These are phyloP conservation scores for Papiliotrema terrestris DNA, from an alignment of 1,284 basidiomycete genomes.

Conservation along the genomic window DNA sequence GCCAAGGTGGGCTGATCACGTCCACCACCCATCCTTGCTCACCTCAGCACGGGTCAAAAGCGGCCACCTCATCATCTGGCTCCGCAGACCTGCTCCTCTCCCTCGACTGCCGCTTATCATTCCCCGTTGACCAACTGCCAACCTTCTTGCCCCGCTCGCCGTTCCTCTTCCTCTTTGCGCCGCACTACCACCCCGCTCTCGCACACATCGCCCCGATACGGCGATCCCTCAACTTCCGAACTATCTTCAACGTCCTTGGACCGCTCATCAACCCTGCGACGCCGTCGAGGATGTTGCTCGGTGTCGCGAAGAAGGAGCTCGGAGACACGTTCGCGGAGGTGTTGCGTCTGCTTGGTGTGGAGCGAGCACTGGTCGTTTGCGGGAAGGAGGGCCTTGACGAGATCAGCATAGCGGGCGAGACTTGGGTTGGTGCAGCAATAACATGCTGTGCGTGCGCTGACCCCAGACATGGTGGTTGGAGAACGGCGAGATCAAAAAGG, in stretches of 20 bases:
- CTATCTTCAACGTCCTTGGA: slow-evolving; percentile 94
- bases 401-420: slow-evolving; percentile 89
- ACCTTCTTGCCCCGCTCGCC: slow-evolving; percentile 58
- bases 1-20: slow-evolving; percentile 66
- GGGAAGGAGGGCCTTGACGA: slow-evolving; percentile 91
- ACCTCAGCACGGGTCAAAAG: slow-evolving; percentile 80
- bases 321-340: slow-evolving; percentile 80
- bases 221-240: slow-evolving; percentile 85
- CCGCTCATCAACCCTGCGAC: slow-evolving; percentile 89
- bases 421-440: slow-evolving; percentile 55
- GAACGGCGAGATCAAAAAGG: slow-evolving; percentile 47
- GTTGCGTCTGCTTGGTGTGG: slow-evolving; percentile 59
- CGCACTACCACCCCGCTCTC: slow-evolving; percentile 87
- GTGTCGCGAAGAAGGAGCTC: slow-evolving; percentile 81
- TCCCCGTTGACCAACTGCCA: slow-evolving; percentile 60
- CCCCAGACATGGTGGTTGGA: slow-evolving; percentile 52
- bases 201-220: slow-evolving; percentile 81
- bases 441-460: background rate
- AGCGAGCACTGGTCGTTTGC: slow-evolving; percentile 87
- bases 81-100: slow-evolving; percentile 89
- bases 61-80: slow-evolving; percentile 91
- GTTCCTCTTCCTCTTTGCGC: slow-evolving; percentile 90
- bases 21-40: background rate
- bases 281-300: slow-evolving; percentile 82
- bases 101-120: slow-evolving; percentile 75